These are phyloP conservation scores for Gastrolobium villosum DNA, from an alignment of 306 rosid species.

Conservation along the genomic window DNA sequence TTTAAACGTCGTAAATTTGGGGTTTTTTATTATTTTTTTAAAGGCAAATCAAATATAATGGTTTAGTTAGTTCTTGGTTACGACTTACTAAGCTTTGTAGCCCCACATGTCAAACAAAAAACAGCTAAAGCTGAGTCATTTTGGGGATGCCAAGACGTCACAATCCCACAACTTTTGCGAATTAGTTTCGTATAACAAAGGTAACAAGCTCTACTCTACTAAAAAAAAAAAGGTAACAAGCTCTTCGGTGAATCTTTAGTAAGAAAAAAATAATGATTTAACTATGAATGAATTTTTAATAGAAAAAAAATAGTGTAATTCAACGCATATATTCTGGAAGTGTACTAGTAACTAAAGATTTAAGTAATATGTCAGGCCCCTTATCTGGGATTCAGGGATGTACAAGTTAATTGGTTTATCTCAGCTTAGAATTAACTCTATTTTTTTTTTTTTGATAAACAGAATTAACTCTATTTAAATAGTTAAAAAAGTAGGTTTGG, in stretches of 20 bases:
- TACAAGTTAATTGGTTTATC: too few species aligned
- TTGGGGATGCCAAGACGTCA: neutral
- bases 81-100: neutral
- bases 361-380: too few species aligned
- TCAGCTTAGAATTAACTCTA: too few species aligned
- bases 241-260: conserved; percentile 13
- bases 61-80: neutral
- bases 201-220: conserved; percentile 2
- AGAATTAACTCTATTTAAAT: too few species aligned
- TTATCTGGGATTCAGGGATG: too few species aligned
- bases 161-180: neutral
- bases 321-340: too few species aligned
- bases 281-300: too few species aligned
- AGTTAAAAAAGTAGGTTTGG: too few species aligned
- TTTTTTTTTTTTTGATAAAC: too few species aligned
- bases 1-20: conserved; percentile 5
- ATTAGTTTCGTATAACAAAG: conserved; percentile 9
- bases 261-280: neutral
- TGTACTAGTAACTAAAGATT: too few species aligned
- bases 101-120: conserved; percentile 32
- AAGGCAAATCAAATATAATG: conserved; percentile 10
- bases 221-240: conserved; percentile 2
- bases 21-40: neutral
- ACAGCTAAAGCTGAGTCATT: conserved; percentile 35
- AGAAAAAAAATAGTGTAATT: too few species aligned